phyloP scores from a whole-genome alignment of 2,329 filamentous ascomycete genomes.

The Sclerotinia borealis region DNA sequence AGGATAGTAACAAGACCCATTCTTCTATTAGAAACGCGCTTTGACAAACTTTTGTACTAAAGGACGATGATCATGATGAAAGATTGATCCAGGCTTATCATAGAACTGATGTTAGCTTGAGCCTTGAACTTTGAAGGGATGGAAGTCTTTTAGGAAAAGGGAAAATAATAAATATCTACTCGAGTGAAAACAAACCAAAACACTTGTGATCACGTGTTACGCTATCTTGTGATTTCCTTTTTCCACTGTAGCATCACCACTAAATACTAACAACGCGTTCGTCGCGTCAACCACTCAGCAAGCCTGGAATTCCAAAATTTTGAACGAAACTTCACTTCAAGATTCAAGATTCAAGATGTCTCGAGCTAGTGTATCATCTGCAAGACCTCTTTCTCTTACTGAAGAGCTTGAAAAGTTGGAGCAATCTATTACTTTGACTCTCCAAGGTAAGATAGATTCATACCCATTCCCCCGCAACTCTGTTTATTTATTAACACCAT shows the following conservation, averaged over 20 bases:
- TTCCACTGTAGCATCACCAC: background rate
- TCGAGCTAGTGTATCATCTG: conserved; percentile 35
- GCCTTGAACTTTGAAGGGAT: background rate
- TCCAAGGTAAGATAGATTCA: conserved; percentile 61
- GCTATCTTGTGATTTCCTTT: background rate
- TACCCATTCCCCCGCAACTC: background rate
- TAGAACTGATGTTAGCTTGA: background rate
- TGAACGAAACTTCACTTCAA: background rate
- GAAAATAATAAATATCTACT: too few species aligned
- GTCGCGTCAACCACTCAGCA: conserved; percentile 5
- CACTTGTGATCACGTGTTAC: background rate
- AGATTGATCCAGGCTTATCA: background rate
- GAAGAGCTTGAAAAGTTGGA: conserved; percentile 95
- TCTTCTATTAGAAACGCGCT: background rate
- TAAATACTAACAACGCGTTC: background rate
- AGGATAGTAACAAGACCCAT: background rate
- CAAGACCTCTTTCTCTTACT: conserved; percentile 66
- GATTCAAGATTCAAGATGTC: too few species aligned
- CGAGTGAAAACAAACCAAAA: too few species aligned
- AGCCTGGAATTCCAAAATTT: background rate
- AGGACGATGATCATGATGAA: background rate
- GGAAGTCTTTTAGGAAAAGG: background rate
- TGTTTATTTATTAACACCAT: conserved; percentile 13
- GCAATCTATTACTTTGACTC: conserved; percentile 90
- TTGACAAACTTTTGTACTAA: background rate